These are phyloP conservation scores for Plasmodium gaboni DNA, from an alignment of 169 alveolate genomes.

Conservation along the genomic window DNA sequence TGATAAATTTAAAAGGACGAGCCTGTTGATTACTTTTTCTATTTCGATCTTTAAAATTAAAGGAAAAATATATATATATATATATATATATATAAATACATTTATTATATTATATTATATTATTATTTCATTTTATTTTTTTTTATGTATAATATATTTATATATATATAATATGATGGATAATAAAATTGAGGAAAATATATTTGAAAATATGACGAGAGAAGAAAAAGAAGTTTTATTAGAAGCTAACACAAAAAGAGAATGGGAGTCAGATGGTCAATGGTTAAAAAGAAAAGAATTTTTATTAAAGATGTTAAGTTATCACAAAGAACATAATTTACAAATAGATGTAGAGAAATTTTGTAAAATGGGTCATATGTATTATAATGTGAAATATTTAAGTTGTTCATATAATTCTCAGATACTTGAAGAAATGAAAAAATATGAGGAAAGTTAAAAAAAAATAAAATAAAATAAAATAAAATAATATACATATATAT, in stretches of 20 bases:
- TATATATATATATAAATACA: too few species aligned
- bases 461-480: neutral
- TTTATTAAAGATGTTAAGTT: conserved; percentile 71
- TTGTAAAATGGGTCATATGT: conserved; percentile 76
- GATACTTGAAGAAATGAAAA: conserved; percentile 47
- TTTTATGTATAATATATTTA: neutral
- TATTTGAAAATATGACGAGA: conserved; percentile 20
- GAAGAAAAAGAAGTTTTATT: conserved; percentile 48
- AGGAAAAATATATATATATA: too few species aligned
- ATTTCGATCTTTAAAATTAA: too few species aligned
- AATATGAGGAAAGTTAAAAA: conserved; percentile 27
- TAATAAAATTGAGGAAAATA: neutral
- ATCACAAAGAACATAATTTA: conserved; percentile 52
- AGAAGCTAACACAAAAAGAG: conserved; percentile 55
- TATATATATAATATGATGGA: neutral
- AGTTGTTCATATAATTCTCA: conserved; percentile 42
- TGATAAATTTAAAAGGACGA: too few species aligned
- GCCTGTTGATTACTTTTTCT: too few species aligned
- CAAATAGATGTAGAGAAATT: conserved; percentile 67
- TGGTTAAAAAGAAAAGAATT: conserved; percentile 73
- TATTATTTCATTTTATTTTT: neutral
- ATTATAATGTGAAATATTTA: conserved; percentile 63
- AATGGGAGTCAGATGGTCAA: conserved; percentile 76
- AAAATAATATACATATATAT: neutral
- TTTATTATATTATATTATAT: too few species aligned